Base-by-base conservation (phyloP, 225 moss, liverwort and hornwort species). In the Straminergon stramineum region DNA sequence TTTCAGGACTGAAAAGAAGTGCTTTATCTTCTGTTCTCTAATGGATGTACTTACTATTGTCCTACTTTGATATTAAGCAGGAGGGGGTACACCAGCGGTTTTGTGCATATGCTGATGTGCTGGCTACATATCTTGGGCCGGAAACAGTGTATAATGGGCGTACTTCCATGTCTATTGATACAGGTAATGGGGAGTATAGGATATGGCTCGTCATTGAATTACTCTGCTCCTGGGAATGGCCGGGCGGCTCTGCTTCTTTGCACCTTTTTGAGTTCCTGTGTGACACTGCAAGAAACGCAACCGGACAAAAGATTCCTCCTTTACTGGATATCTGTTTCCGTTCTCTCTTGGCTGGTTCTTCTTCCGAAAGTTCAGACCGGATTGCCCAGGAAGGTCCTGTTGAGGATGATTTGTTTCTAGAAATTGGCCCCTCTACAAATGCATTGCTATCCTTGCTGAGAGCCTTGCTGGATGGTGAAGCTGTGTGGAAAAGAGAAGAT, bases 141-240 rank as follows among this genome's bases (percentile, higher is more conserved):
- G 91, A 92, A 85, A 93, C 90, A 90, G 91, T 98, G 52, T 96
- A 92, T 81, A 90, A 91, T 84, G 94, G 93, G 64, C 87, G 92
- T 82, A 75, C 64, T 87, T 64, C 91, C 75, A 64, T 71, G 69
- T 78, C 86, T 68, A 23, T 57, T 83, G 92, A 89, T 84, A 39
- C 63, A 60, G 87, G 61, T 62, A 77, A 56, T 61, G 90, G 76
- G 17, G 83, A 77, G 69, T 84, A 82, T 71, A 94, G 97, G 89
- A 88, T 89, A 41, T 99, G 99, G 99, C 95, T 97, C 34, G 91
- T 95, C 55, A 91, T 99, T 86, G 99, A 99, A 90, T 93, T 99
- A 62, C 95, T 99, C 68, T 99, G 99, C 93, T 96, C 96, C 28
- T 94, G 95, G 96, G 93, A 96, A 76, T 96, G 99, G 95, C 91